Percentiles rank a stretch among this genome's conserved stretches.
These are phyloP conservation scores for Blastobotrys buckinghamii DNA, from an alignment of 1,139 yeast genomes.

Conservation along the genomic window DNA sequence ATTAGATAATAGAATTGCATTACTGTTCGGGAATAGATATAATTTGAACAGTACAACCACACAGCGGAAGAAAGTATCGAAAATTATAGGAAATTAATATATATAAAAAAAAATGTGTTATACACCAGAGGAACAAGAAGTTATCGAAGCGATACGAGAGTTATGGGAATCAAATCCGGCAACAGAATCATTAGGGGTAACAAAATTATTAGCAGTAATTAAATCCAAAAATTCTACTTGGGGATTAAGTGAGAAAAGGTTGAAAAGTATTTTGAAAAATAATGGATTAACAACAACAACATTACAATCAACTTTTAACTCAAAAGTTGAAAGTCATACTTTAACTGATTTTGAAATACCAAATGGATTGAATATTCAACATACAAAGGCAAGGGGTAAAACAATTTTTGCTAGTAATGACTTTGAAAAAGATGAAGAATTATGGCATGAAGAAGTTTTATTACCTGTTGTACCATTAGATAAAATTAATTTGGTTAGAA, in stretches of 20 bases:
- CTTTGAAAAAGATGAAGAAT: slow-evolving; percentile 39
- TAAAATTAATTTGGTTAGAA: slow-evolving; percentile 51
- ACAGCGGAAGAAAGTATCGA: no score
- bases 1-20: no score
- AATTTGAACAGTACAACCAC: no score
- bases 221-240: slow-evolving; percentile 52
- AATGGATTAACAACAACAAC: slow-evolving; percentile 39
- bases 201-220: slow-evolving; percentile 48
- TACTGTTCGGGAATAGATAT: no score
- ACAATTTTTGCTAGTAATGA: slow-evolving; percentile 35
- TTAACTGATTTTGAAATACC: slow-evolving; percentile 51
- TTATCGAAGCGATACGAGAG: slow-evolving; percentile 54
- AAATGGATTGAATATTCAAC: slow-evolving; percentile 47
- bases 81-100: no score
- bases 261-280: slow-evolving; percentile 48
- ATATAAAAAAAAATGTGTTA: slow-evolving; percentile 12
- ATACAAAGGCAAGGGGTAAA: slow-evolving; percentile 33
- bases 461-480: slow-evolving; percentile 70
- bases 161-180: slow-evolving; percentile 66
- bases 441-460: slow-evolving; percentile 61
- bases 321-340: slow-evolving; percentile 45
- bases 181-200: slow-evolving; percentile 52
- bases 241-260: slow-evolving; percentile 56
- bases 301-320: slow-evolving; percentile 35
- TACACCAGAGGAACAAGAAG: slow-evolving; percentile 56